phyloP scores from a whole-genome alignment of 768 basidiomycete genomes.

The Russula griseocarnosa region DNA sequence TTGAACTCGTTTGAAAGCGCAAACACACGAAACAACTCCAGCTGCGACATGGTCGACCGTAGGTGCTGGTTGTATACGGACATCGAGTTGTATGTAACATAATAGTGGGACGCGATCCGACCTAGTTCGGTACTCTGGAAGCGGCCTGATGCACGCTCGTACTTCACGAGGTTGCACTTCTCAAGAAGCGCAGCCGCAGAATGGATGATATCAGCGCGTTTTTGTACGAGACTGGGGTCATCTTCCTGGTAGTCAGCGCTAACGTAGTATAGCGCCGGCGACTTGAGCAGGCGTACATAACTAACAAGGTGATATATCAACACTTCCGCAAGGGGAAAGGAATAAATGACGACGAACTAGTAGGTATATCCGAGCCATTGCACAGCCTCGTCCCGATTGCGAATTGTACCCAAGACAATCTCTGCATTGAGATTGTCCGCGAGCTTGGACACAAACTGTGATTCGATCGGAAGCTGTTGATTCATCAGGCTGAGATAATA shows the following conservation, averaged over 20 bases:
- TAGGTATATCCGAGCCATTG: conserved; percentile 97
- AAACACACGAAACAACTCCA: conserved; percentile 95
- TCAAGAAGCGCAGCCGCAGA: conserved; percentile 91
- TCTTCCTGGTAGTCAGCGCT: conserved; percentile 89
- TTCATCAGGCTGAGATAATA: conserved; percentile 95
- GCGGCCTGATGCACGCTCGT: conserved; percentile 80
- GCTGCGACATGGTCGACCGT: conserved; percentile 74
- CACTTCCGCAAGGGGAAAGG: conserved; percentile 10
- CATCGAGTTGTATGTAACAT: conserved; percentile 95
- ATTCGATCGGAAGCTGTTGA: conserved; percentile 96
- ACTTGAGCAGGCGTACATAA: conserved; percentile 91
- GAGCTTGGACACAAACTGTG: conserved; percentile 86
- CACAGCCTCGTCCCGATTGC: conserved; percentile 95
- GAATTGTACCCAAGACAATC: conserved; percentile 89
- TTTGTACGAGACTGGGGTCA: conserved; percentile 78
- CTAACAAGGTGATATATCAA: conserved; percentile 40
- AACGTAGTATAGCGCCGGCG: conserved; percentile 83
- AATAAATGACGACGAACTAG: conserved; percentile 36
- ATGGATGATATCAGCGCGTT: conserved; percentile 90
- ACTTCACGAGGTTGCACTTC: conserved; percentile 92
- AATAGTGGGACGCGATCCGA: conserved; percentile 91
- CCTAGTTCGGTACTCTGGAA: conserved; percentile 94
- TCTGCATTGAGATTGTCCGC: conserved; percentile 97
- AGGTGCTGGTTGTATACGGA: conserved; percentile 93
- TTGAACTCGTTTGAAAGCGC: conserved; percentile 96